Conservation (phyloP, 2,329 filamentous ascomycete genomes). For the Cladosporium sphaerospermum region DNA sequence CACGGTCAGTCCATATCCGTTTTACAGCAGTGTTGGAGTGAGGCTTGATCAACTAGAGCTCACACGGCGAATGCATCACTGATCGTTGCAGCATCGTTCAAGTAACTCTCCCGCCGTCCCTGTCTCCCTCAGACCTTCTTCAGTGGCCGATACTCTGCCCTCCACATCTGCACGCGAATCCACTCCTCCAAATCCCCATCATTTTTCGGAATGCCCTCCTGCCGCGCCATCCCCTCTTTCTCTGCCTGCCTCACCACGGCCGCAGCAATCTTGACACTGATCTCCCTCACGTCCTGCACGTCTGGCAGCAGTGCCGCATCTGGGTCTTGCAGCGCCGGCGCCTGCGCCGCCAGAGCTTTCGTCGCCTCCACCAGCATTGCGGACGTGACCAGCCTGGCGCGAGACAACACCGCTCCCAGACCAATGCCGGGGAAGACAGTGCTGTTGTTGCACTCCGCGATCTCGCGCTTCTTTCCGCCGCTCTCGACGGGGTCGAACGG, state of each 20-base stretch:
- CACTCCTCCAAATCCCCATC: conserved; percentile 56
- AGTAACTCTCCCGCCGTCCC: not conserved
- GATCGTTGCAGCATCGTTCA: too few species aligned
- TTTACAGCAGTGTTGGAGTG: too few species aligned
- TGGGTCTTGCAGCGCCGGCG: conserved; percentile 61
- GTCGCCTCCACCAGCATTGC: conserved; percentile 78
- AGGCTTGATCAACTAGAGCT: too few species aligned
- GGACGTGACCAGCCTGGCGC: conserved; percentile 61
- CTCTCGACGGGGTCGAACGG: conserved; percentile 69
- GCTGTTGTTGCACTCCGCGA: conserved; percentile 84
- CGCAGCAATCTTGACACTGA: conserved; percentile 71
- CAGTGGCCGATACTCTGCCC: conserved; percentile 61
- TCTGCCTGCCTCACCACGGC: conserved; percentile 68
- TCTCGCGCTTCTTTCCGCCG: conserved; percentile 46
- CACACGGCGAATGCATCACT: too few species aligned
- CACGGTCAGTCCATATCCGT: too few species aligned
- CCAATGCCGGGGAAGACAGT: conserved; percentile 83
- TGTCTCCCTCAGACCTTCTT: conserved; percentile 41
- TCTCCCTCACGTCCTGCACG: conserved; percentile 64
- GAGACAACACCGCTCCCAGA: conserved; percentile 67
- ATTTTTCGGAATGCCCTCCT: conserved; percentile 43
- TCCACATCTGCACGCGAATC: conserved; percentile 77
- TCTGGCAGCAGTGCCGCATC: conserved; percentile 67
- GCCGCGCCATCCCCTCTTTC: conserved; percentile 60
- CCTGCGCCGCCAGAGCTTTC: conserved; percentile 62